Evolutionary conservation across 805 yeast genomes (phyloP).

Genomic region (Kuraishia cidri): DNA sequence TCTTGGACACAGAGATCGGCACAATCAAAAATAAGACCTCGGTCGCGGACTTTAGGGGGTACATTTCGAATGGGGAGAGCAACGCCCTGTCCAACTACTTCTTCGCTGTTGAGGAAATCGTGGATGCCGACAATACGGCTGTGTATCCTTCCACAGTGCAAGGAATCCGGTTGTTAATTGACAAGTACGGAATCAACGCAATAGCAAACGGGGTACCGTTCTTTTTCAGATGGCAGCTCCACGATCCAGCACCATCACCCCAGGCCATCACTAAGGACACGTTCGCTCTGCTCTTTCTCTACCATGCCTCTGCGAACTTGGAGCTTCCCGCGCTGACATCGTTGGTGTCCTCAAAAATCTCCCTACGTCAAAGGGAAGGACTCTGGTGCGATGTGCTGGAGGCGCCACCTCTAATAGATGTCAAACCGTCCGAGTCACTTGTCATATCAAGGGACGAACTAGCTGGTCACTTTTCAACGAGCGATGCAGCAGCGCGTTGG

Average conservation of each 20-base stretch:
- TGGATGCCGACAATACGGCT: constrained; percentile 5
- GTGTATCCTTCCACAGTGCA: too few species aligned
- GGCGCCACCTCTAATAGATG: too few species aligned
- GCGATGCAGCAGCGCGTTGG: too few species aligned
- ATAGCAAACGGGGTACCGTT: constrained; percentile 34
- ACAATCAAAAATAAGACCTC: constrained; percentile 1
- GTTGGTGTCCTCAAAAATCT: neutral
- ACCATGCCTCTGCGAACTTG: neutral
- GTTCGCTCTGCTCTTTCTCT: neutral
- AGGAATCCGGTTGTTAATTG: constrained; percentile 13
- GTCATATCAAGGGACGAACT: too few species aligned
- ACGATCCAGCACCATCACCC: neutral
- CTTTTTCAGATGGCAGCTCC: constrained; percentile 12
- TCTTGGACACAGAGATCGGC: constrained; percentile 22
- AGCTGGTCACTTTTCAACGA: too few species aligned
- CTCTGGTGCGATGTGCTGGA: too few species aligned
- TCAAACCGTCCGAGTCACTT: too few species aligned
- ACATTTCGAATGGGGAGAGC: constrained; percentile 24
- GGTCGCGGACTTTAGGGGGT: constrained; percentile 31
- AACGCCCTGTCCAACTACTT: constrained; percentile 31
- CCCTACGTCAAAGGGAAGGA: too few species aligned
- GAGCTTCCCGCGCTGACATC: neutral
- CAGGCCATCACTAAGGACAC: neutral
- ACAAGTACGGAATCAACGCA: constrained; percentile 36
- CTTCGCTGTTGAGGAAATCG: constrained; percentile 23